Conservation (phyloP, 2,329 filamentous ascomycete genomes). For the Sporothrix pallida region DNA sequence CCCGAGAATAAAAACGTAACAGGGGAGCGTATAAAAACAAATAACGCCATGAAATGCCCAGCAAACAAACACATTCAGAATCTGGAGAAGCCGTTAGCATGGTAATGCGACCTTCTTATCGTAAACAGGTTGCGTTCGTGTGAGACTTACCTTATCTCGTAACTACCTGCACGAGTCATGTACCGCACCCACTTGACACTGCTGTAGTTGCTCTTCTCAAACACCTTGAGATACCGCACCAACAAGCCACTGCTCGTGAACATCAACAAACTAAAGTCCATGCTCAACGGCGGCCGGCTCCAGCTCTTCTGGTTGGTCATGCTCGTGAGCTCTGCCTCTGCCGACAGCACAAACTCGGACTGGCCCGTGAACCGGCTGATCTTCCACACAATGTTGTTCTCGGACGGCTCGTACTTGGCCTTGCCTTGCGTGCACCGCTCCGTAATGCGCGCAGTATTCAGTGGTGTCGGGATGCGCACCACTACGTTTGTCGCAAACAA, state of each 20-base stretch:
- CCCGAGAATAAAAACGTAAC: neutral
- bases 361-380: conserved; percentile 98
- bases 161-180: conserved; percentile 97
- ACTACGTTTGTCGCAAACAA: conserved; percentile 97
- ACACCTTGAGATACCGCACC: conserved; percentile 95
- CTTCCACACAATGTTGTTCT: conserved; percentile 99
- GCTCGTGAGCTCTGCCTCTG: conserved; percentile 88
- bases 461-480: conserved; percentile 89
- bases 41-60: conserved; percentile 30
- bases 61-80: conserved; percentile 5
- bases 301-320: conserved; percentile 99
- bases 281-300: conserved; percentile 88
- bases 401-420: conserved; percentile 96
- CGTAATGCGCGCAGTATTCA: conserved; percentile 93
- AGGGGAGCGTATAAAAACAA: neutral
- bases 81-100: neutral
- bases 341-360: conserved; percentile 91
- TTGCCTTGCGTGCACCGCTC: conserved; percentile 95
- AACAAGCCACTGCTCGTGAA: conserved; percentile 93
- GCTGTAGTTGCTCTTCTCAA: conserved; percentile 98
- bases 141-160: conserved; percentile 80
- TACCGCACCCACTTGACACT: conserved; percentile 99
- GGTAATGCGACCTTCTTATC: too few relatives aligned
- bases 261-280: conserved; percentile 95
- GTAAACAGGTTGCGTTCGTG: too few relatives aligned